Evolutionary conservation across 1,284 basidiomycete species (phyloP), one percentile per base, ranked within the genome.

Genomic region (Erythrobasidium hasegawianum): DNA sequence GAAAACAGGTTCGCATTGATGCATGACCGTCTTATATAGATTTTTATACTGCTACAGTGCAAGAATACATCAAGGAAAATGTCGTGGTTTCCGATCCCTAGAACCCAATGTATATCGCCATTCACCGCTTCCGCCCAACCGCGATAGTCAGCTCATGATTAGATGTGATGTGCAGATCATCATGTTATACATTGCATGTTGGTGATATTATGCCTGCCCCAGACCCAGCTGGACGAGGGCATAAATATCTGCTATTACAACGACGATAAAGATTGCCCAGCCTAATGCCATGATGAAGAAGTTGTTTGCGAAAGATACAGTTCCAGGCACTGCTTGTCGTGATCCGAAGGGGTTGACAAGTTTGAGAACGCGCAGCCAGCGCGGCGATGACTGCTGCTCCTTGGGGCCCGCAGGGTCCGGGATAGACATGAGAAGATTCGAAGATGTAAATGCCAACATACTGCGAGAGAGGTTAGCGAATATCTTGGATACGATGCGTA

Each of bases 381-480:
- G 49, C 39, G 14, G 50, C 24, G 14, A 26, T 10, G 4, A 27
- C 38, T 11, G 14, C 3, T 45, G 49, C 33, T 27, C 0, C 10
- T 57, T 11, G 26, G 58, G 59, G 20, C 58, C 18, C n/a, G 57
- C 16, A 2, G 69, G n/a, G 2, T 22, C 27, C 10, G 69, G 57
- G 2, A 64, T 33, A 16, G 62, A 47, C 74, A 75, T 75, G 56
- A 73, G 49, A 2, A 47, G 41, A 1, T 69, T 65, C 14, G 54
- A 27, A 9, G 73, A 70, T 7, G 73, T 74, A 45, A 73, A 72
- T 40, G 69, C 52, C 53, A 75, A 62, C 20, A 75, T 61, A n/a
- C 71, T 72, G 66, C 40, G 57, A 8, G 54, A 22, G 2, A 52
- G 38, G 24, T 22, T 14, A 47, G 43, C 16, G n/a, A 47, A 47